Evolutionary conservation across 164 flowering plant species (phyloP).

Genomic region (Piper longum): DNA sequence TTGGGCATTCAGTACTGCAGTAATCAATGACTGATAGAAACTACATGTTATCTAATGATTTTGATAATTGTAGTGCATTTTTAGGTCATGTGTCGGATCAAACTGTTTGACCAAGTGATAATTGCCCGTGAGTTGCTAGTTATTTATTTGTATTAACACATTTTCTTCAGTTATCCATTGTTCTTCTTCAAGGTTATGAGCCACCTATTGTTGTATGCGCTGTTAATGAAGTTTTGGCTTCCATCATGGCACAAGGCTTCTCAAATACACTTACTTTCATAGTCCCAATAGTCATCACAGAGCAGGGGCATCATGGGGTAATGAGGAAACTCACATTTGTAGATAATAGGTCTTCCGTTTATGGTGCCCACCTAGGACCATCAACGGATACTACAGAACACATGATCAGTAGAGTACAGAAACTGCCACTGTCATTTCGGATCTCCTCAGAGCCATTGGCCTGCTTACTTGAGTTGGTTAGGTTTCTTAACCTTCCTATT

Average conservation of each 20-base stretch:
- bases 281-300: conserved; percentile 36
- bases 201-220: conserved; percentile 58
- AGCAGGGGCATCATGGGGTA: conserved; percentile 37
- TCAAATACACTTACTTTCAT: conserved; percentile 33
- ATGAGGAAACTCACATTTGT: conserved; percentile 10
- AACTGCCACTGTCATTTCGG: conserved; percentile 33
- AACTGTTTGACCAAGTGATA: not conserved
- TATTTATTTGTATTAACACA: not conserved
- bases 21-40: not conserved
- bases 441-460: conserved; percentile 53
- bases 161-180: conserved; percentile 38
- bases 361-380: conserved; percentile 41
- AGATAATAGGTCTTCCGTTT: conserved; percentile 17
- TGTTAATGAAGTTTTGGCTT: conserved; percentile 36
- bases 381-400: conserved; percentile 24
- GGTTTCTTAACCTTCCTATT: conserved; percentile 36
- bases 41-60: not conserved
- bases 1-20: not conserved
- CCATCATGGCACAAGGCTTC: conserved; percentile 24
- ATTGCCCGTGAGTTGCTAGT: not conserved
- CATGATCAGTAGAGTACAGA: conserved; percentile 21
- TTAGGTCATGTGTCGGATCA: not conserved
- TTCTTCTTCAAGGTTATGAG: conserved; percentile 42
- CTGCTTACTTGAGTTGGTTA: conserved; percentile 42
- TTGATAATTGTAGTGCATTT: not conserved